These are phyloP conservation scores for Solanum pennellii DNA, from an alignment of 257 asterid genomes.

Conservation along the genomic window DNA sequence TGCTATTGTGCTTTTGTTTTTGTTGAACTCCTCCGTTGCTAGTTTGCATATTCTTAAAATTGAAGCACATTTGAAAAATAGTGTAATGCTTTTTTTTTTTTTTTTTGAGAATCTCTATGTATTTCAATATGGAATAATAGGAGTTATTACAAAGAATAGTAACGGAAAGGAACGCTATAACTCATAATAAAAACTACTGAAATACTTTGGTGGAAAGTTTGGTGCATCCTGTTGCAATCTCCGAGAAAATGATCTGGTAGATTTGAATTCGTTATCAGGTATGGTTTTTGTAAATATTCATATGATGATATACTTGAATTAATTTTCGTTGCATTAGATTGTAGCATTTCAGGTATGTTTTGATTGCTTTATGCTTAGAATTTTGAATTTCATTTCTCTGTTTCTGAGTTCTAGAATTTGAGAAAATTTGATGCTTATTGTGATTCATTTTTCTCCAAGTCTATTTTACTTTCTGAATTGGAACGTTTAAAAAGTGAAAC, in stretches of 20 bases:
- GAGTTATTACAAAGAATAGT: not conserved
- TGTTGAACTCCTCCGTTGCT: not conserved
- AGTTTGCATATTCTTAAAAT: not conserved
- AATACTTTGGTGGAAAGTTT: not conserved
- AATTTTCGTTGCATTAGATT: not conserved
- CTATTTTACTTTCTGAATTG: not conserved
- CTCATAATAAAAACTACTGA: not conserved
- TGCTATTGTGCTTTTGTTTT: not conserved
- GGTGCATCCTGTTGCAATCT: not conserved
- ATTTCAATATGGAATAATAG: not conserved
- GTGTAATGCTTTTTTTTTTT: not conserved
- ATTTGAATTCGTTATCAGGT: not conserved
- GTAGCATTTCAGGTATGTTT: not conserved
- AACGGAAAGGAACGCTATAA: not conserved
- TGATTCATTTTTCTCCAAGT: not conserved
- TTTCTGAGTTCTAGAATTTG: not conserved
- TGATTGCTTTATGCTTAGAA: not conserved
- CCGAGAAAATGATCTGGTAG: not conserved
- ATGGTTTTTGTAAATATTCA: not conserved
- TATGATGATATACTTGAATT: not conserved
- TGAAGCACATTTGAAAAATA: not conserved
- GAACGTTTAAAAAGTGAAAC: not conserved
- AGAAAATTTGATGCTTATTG: not conserved
- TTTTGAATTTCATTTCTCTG: not conserved
- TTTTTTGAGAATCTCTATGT: not conserved